phyloP scores from a whole-genome alignment of 371 early-diverging fungal species.

The Haplosporangium sp. region DNA sequence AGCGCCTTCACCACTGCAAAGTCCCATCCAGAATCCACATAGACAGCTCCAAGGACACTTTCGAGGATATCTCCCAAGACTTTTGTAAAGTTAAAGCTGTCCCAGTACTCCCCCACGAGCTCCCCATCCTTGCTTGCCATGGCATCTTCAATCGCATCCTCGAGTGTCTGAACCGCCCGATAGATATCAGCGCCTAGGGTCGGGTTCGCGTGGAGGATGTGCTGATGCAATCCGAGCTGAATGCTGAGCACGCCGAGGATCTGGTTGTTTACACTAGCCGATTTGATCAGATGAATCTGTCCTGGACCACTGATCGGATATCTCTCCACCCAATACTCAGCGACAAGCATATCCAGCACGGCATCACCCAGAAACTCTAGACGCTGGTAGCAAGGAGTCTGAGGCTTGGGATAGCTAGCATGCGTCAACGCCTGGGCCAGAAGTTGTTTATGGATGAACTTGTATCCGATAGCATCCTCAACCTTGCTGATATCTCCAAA shows the following conservation, averaged over 20 bases:
- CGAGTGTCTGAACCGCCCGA: conserved; percentile 4
- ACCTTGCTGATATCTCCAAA: conserved; percentile 41
- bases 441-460: conserved; percentile 66
- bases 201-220: conserved; percentile 69
- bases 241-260: conserved; percentile 75
- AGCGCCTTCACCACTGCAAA: conserved; percentile 59
- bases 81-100: conserved; percentile 83
- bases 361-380: conserved; percentile 93
- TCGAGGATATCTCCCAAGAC: conserved; percentile 89
- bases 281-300: conserved; percentile 72
- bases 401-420: conserved; percentile 57
- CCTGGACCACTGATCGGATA: conserved; percentile 69
- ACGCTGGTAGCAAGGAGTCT: conserved; percentile 78
- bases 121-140: background rate
- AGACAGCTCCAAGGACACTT: conserved; percentile 88
- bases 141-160: conserved; percentile 14
- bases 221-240: conserved; percentile 66
- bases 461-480: conserved; percentile 70
- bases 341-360: conserved; percentile 80
- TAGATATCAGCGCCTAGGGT: conserved; percentile 37
- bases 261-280: conserved; percentile 84
- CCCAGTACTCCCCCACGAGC: conserved; percentile 74
- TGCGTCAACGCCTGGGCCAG: conserved; percentile 87
- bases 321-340: conserved; percentile 69
- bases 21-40: conserved; percentile 82